phyloP scores from a whole-genome alignment of 2,329 filamentous ascomycete genomes.

The Hirsutella rhossiliensis region DNA sequence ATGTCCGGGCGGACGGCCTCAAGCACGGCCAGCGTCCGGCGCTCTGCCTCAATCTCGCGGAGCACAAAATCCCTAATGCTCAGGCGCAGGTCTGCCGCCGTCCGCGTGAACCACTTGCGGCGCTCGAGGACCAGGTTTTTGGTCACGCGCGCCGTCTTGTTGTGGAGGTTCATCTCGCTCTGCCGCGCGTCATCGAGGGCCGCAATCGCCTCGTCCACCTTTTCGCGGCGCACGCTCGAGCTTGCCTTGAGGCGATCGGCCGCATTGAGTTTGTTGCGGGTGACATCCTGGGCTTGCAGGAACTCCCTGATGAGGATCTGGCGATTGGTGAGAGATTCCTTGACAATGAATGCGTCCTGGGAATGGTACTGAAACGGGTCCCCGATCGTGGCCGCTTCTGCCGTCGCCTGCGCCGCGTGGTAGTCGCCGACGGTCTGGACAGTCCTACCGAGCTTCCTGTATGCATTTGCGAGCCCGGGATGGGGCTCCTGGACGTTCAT shows the following conservation, averaged over 20 bases:
- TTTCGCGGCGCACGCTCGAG: slow-evolving; percentile 80
- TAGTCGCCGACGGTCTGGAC: slow-evolving; percentile 91
- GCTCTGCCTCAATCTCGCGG: slow-evolving; percentile 89
- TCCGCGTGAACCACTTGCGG: slow-evolving; percentile 81
- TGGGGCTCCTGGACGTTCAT: slow-evolving; percentile 90
- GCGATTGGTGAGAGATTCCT: slow-evolving; percentile 93
- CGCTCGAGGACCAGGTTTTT: slow-evolving; percentile 80
- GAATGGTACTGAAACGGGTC: slow-evolving; percentile 94
- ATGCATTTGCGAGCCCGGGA: slow-evolving; percentile 74
- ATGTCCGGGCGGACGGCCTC: slow-evolving; percentile 91
- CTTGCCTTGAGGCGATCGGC: slow-evolving; percentile 82
- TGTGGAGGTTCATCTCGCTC: slow-evolving; percentile 67
- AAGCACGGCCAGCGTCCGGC: slow-evolving; percentile 81
- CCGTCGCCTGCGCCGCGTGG: slow-evolving; percentile 91
- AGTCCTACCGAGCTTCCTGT: slow-evolving; percentile 87
- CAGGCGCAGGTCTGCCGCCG: slow-evolving; percentile 67
- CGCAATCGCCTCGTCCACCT: slow-evolving; percentile 94
- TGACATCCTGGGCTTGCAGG: slow-evolving; percentile 76
- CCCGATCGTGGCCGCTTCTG: slow-evolving; percentile 86
- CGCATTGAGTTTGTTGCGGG: slow-evolving; percentile 70
- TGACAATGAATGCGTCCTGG: slow-evolving; percentile 92
- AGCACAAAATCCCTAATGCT: slow-evolving; percentile 87
- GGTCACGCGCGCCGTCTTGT: slow-evolving; percentile 83
- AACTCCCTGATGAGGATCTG: slow-evolving; percentile 93
- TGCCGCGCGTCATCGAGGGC: slow-evolving; percentile 78